These are phyloP conservation scores for Tephrocybe sp. DNA, from an alignment of 768 basidiomycete species.

Conservation along the genomic window DNA sequence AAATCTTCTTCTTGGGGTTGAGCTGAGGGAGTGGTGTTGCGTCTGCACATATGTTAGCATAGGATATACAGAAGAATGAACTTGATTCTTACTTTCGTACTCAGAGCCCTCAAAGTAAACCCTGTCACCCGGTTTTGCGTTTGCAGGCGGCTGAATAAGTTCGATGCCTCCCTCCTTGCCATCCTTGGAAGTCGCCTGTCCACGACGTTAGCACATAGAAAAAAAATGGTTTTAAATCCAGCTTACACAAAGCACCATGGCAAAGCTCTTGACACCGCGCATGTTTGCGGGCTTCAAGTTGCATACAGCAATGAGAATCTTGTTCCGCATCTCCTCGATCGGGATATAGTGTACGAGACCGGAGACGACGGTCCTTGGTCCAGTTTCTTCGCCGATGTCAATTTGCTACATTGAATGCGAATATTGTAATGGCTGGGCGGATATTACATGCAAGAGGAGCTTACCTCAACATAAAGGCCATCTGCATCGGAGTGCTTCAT, in stretches of 20 bases:
- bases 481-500: conserved; percentile 97
- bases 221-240: background rate
- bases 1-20: conserved; percentile 99
- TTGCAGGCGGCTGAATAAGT: conserved; percentile 83
- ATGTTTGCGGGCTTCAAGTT: conserved; percentile 96
- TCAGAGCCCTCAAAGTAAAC: conserved; percentile 94
- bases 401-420: conserved; percentile 63
- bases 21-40: conserved; percentile 76
- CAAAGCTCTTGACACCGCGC: conserved; percentile 97
- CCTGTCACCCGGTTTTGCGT: conserved; percentile 86
- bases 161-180: conserved; percentile 91
- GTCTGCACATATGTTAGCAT: conserved; percentile 32
- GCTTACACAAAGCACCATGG: conserved; percentile 92
- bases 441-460: conserved; percentile 8
- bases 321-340: conserved; percentile 89
- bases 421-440: background rate
- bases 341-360: conserved; percentile 96
- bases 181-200: conserved; percentile 80
- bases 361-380: conserved; percentile 94
- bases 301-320: conserved; percentile 81
- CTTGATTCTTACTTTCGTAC: conserved; percentile 63
- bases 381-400: conserved; percentile 92
- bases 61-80: background rate
- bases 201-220: background rate
- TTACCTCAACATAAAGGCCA: conserved; percentile 91